Conservation (phyloP, 2,329 filamentous ascomycete species). For the Lecanoromycetidae sp. region DNA sequence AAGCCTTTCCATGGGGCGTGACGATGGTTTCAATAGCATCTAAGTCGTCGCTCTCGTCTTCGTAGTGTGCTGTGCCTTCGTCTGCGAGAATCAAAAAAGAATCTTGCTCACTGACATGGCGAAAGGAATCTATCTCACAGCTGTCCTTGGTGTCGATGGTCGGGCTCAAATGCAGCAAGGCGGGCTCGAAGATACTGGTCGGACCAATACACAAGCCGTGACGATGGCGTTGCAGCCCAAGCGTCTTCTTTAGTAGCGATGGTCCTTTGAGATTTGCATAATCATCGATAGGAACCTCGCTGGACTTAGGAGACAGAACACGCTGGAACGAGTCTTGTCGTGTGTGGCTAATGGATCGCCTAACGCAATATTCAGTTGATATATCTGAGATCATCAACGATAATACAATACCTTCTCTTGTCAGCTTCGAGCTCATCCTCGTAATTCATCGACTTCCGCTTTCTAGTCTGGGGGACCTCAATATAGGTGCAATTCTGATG, state of each 20-base stretch:
- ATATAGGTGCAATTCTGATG: constrained; percentile 68
- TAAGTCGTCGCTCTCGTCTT: constrained; percentile 22
- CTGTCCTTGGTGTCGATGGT: not conserved
- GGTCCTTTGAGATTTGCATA: constrained; percentile 26
- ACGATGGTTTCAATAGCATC: constrained; percentile 55
- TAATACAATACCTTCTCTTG: not conserved
- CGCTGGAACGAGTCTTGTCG: not conserved
- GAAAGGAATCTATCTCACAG: constrained; percentile 14
- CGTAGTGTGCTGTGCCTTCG: constrained; percentile 22
- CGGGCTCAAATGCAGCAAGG: constrained; percentile 19
- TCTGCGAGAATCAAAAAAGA: constrained; percentile 23
- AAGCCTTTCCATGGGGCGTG: constrained; percentile 57
- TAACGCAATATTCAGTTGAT: not conserved
- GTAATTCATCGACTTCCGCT: constrained; percentile 46
- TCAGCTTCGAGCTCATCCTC: constrained; percentile 8
- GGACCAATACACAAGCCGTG: constrained; percentile 24
- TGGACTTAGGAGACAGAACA: not conserved
- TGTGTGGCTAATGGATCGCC: not conserved
- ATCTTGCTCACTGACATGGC: constrained; percentile 21
- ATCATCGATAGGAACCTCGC: constrained; percentile 20
- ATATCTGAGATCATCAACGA: not conserved
- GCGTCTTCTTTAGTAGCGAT: constrained; percentile 26
- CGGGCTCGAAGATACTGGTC: constrained; percentile 24
- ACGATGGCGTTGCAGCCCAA: constrained; percentile 25
- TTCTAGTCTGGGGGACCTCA: constrained; percentile 62